Base-by-base conservation (phyloP, 2,329 filamentous ascomycete species). In the Claviceps sp. region DNA sequence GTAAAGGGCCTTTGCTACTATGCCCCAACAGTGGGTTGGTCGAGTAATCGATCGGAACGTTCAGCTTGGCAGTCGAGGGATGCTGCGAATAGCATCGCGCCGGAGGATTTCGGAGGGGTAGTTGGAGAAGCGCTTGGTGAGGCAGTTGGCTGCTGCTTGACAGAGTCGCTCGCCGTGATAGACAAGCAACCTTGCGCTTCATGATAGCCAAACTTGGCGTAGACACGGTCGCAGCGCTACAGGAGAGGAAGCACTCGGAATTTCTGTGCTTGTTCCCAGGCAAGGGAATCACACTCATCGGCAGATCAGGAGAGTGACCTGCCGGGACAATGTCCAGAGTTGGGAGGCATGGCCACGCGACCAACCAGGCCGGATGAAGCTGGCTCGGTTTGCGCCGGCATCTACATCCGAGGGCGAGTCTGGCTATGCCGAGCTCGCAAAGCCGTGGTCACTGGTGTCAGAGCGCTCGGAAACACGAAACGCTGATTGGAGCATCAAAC, bases 21-120 rank as follows among this genome's bases (percentile, higher is more conserved):
- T 96, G 93, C 53, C 89, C 79, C 30, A 98, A 78, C 42, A 97
- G 71, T 14, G 88, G 78, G 1, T 85, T 94, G 16, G 84, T 82
- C 55, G 83, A 80, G 70, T 93, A 98, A 73, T 97, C 90, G 59
- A 89, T 81, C 6, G 90, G 87, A 47, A 89, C 70, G 67, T 98
- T 98, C 52, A 98, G 79, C 58, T 73, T 76, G 50, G 81, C 80
- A 53, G 78, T 78, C 26, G 78, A 73, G 37, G 76, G 76, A 53
- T 78, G 74, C 48, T 76, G 76, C 52, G 78, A 81, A 64, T 81
- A 81, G 56, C 58, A 64, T 41, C 64, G 58, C 53, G 58, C 52
- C 4, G 45, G 2, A 2, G 26, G 1, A 42, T 59, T 52, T 34
- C 56, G 59, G 51, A 57, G 47, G 42, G 55, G 39, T 24, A 57